Conservation (phyloP, 176 grass and related monocot genomes). For the Carex cristatella region DNA sequence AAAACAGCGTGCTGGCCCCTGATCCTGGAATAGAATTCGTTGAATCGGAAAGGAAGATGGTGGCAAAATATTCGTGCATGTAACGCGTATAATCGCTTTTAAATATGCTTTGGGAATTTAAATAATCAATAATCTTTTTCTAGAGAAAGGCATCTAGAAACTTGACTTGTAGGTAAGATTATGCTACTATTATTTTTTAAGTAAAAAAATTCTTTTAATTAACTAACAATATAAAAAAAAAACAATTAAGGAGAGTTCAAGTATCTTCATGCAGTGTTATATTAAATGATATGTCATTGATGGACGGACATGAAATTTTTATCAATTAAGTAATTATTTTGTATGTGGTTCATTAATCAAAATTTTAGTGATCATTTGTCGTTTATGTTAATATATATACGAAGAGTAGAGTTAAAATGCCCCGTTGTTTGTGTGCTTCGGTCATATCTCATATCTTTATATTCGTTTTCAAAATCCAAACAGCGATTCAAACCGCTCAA, state of each 20-base stretch:
- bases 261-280: not conserved
- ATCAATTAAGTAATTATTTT: not conserved
- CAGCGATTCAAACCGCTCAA: too few species aligned
- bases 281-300: not conserved
- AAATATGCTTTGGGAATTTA: not conserved
- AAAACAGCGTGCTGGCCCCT: not conserved
- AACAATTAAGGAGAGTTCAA: too few species aligned
- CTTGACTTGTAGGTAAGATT: not conserved
- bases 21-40: not conserved
- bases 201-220: too few species aligned
- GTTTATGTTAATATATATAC: too few species aligned
- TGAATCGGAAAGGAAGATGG: not conserved
- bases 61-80: not conserved
- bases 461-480: too few species aligned
- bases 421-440: fast-evolving
- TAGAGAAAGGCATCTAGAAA: not conserved
- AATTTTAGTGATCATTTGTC: too few species aligned
- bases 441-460: too few species aligned
- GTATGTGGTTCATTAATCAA: not conserved
- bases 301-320: not conserved
- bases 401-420: too few species aligned
- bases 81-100: not conserved
- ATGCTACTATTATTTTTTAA: not conserved
- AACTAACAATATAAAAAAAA: too few species aligned
- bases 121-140: not conserved